A percentile compares a stretch with the other conserved stretches of the same genome.
These are phyloP conservation scores for Rhodotorula graminis DNA, from an alignment of 768 basidiomycete species.

Conservation along the genomic window DNA sequence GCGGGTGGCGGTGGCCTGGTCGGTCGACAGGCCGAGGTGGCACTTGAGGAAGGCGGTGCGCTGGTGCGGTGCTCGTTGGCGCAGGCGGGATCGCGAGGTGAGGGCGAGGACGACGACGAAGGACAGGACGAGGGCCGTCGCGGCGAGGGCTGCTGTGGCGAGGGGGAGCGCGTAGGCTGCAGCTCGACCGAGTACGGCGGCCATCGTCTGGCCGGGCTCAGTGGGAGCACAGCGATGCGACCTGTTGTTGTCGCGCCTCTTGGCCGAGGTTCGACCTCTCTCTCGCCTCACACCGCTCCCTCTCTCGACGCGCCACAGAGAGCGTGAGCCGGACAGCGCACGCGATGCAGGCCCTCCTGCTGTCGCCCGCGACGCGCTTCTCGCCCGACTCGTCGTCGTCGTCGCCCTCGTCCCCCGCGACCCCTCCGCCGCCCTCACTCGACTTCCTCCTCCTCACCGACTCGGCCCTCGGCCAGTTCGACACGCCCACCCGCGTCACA, in stretches of 20 bases:
- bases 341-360: constrained; percentile 12
- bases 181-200: no score
- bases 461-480: not conserved
- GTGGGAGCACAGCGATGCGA: not conserved
- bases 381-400: constrained; percentile 19
- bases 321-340: not conserved
- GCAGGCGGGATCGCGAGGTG: not conserved
- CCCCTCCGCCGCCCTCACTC: constrained; percentile 4
- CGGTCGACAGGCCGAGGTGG: not conserved
- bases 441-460: not conserved
- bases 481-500: not conserved
- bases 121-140: not conserved
- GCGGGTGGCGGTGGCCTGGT: not conserved
- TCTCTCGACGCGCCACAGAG: no score
- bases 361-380: constrained; percentile 20
- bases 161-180: not conserved
- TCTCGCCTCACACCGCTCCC: not conserved
- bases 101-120: no score
- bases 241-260: not conserved
- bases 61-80: not conserved
- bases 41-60: not conserved
- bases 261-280: not conserved
- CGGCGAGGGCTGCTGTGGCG: not conserved
- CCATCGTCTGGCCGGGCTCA: no score
- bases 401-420: not conserved